Evolutionary conservation across 257 asterid genomes (phyloP).

Genomic region (Fraxinus pennsylvanica): DNA sequence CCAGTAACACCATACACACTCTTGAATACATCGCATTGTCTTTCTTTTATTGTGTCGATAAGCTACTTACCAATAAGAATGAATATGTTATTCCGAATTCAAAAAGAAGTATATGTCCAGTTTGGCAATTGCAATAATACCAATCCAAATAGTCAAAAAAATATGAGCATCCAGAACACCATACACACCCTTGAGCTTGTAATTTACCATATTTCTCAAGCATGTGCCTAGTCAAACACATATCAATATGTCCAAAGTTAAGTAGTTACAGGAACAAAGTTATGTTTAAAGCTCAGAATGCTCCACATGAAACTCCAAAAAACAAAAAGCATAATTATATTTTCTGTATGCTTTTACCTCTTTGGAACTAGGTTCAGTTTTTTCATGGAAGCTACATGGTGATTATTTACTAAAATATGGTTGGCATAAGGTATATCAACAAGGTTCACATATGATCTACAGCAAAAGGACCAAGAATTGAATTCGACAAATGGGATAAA

Average conservation of each 20-base stretch:
- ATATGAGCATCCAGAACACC: background rate
- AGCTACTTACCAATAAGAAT: background rate
- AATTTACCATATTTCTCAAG: background rate
- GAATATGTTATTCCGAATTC: background rate
- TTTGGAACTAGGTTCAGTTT: background rate
- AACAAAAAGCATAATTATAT: background rate
- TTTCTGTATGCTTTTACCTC: background rate
- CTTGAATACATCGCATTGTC: background rate
- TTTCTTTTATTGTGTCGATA: background rate
- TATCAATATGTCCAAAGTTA: background rate
- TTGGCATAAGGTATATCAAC: background rate
- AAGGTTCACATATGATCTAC: background rate
- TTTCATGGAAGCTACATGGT: background rate
- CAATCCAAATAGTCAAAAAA: background rate
- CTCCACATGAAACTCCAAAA: background rate
- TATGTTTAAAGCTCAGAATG: background rate
- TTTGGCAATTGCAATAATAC: background rate
- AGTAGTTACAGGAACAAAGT: background rate
- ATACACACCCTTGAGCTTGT: background rate
- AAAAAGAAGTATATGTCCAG: background rate
- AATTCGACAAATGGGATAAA: background rate
- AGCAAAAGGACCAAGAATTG: background rate
- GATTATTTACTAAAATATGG: background rate
- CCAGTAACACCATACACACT: background rate
- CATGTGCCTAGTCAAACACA: background rate